Percentiles rank a stretch among this genome's conserved stretches.
Conservation (phyloP, 2,329 filamentous ascomycete genomes). For the Stachybotrys elegans region DNA sequence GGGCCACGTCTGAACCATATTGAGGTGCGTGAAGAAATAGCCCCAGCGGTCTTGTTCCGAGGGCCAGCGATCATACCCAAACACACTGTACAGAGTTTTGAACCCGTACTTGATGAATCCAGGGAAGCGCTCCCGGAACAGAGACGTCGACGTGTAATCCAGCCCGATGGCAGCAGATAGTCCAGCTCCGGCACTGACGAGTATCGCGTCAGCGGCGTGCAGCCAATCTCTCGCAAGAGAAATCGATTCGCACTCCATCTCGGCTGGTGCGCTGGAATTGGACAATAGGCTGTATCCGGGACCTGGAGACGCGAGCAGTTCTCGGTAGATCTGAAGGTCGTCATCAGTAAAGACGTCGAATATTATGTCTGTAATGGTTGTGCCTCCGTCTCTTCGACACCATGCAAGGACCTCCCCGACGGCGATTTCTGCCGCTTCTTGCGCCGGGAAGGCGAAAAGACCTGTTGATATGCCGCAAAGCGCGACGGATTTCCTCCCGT, state of each 20-base stretch:
- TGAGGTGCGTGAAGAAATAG: slow-evolving; percentile 16
- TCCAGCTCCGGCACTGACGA: slow-evolving; percentile 15
- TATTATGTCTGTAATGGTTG: slow-evolving; percentile 13
- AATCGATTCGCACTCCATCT: slow-evolving; percentile 5
- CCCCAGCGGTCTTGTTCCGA: slow-evolving; percentile 18
- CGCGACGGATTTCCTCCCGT: slow-evolving; percentile 10
- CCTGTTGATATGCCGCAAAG: slow-evolving; percentile 17
- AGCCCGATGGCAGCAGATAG: slow-evolving; percentile 15
- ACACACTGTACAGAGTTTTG: slow-evolving; percentile 13
- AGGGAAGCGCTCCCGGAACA: slow-evolving; percentile 12
- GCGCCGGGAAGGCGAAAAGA: slow-evolving; percentile 13
- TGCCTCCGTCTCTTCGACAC: slow-evolving; percentile 7
- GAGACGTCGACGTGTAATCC: slow-evolving; percentile 12
- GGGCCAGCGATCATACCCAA: slow-evolving; percentile 12
- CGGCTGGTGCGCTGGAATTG: fast-evolving
- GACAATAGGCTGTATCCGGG: background rate
- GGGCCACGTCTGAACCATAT: slow-evolving; percentile 16
- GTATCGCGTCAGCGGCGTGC: slow-evolving; percentile 11
- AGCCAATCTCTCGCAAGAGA: slow-evolving; percentile 10
- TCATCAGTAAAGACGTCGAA: slow-evolving; percentile 15
- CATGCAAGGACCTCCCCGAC: slow-evolving; percentile 6
- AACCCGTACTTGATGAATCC: slow-evolving; percentile 12
- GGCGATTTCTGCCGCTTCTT: slow-evolving; percentile 13
- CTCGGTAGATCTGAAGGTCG: slow-evolving; percentile 10
- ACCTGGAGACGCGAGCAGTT: background rate